These are phyloP conservation scores for Leccinum rimulosum DNA, from an alignment of 768 basidiomycete species.

Conservation along the genomic window DNA sequence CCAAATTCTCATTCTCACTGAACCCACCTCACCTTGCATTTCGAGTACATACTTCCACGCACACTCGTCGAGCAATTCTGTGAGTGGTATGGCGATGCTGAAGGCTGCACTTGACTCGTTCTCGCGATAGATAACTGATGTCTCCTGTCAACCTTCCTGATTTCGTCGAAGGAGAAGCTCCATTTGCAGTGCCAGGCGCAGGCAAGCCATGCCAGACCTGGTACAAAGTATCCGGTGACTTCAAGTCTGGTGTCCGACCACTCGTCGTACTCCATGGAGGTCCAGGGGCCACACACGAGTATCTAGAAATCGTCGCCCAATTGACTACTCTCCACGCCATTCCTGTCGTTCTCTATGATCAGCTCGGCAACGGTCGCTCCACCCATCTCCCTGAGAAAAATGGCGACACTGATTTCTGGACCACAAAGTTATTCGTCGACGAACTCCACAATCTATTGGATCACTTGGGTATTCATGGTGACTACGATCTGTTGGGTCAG, in stretches of 20 bases:
- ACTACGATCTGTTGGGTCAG: conserved; percentile 44
- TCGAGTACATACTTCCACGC: background rate
- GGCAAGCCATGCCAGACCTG: conserved; percentile 43
- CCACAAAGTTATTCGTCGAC: conserved; percentile 45
- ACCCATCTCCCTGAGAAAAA: conserved; percentile 52
- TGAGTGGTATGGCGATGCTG: background rate
- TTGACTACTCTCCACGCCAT: conserved; percentile 36
- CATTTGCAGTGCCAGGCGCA: conserved; percentile 25
- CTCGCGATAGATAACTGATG: conserved; percentile 16
- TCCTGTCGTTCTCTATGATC: conserved; percentile 56
- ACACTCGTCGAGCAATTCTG: background rate
- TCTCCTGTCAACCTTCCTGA: conserved; percentile 24
- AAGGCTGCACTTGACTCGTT: background rate
- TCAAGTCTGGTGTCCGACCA: conserved; percentile 36
- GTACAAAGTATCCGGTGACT: conserved; percentile 50
- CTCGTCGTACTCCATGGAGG: conserved; percentile 55
- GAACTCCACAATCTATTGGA: conserved; percentile 47
- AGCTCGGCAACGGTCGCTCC: conserved; percentile 53
- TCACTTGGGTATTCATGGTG: conserved; percentile 43
- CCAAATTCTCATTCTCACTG: background rate
- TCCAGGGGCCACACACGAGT: conserved; percentile 45
- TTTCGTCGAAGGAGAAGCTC: conserved; percentile 31
- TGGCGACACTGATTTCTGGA: conserved; percentile 46
- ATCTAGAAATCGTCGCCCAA: conserved; percentile 39
- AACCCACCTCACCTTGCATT: background rate